Base-by-base conservation (phyloP, 169 alveolate species). In the Cryptosporidium ubiquitum region DNA sequence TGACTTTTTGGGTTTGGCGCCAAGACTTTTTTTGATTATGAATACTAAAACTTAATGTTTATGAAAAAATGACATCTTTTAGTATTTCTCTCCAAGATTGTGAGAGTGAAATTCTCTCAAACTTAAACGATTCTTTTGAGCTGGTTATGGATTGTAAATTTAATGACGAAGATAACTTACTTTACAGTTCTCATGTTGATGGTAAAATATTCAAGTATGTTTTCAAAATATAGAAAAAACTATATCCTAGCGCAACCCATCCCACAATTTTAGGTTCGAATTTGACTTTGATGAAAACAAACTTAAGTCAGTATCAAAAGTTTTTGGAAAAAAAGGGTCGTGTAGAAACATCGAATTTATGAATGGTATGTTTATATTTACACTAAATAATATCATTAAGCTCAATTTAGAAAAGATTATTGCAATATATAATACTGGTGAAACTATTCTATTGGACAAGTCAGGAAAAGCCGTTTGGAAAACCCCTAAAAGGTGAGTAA, bases 291-390 rank as follows among this genome's bases (percentile, higher is more conserved):
- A 31, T 9, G 66, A 58, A 37, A 64, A 64, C 5, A 18, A 58
- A 12, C 35, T 79, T 18, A 29, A 44, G 3, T 60, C 89, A 14
- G 61, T 29, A 31, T 60, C 89, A 64, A 64, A 79, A 23, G 20
- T 79, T 20, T 79, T 61, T 35, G 29, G 39, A 18, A 79, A 79
- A 18, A 79, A 47, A 64, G 89, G 89, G 12, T 79, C 89, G 23
- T 79, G 79, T 61, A 79, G 89, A 44, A 79, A 79, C 35, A 61
- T 79, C 5, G 89, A 79, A 42, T 79, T 79, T 40, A 79, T 58
- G 10, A 64, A 79, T 39, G 75, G 89, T 79, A 47, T 18, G 89
- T 42, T 31, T n/a, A n/a, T 6, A 42, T 10, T 61, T 42, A 18
- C 29, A 33, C 5, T 23, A 3, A 0, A 39, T 29, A 12, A 16